These are phyloP conservation scores for Penicillium egyptiacum DNA, from an alignment of 495 filamentous ascomycete species.

Conservation along the genomic window DNA sequence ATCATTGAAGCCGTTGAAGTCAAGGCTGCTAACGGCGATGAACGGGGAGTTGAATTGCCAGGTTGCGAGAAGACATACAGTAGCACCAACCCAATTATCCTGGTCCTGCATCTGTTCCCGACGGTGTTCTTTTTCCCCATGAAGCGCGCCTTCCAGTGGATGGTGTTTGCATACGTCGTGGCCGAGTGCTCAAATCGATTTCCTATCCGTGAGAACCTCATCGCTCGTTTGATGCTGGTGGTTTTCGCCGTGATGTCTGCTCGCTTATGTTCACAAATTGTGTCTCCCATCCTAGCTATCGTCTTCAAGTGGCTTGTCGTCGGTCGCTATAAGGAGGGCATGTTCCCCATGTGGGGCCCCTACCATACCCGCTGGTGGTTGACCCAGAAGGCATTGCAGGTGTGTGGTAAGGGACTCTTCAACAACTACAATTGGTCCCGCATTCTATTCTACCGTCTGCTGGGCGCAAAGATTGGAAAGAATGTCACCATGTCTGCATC, in stretches of 20 bases:
- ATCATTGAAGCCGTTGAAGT: slow-evolving; percentile 30
- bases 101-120: slow-evolving; percentile 42
- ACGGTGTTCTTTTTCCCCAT: slow-evolving; percentile 36
- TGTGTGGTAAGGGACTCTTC: slow-evolving; percentile 42
- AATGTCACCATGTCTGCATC: slow-evolving; percentile 35
- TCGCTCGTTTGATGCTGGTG: slow-evolving; percentile 37
- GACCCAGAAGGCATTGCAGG: slow-evolving; percentile 41
- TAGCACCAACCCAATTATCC: slow-evolving; percentile 37
- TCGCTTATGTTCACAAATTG: slow-evolving; percentile 22
- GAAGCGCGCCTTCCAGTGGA: slow-evolving; percentile 41
- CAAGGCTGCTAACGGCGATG: slow-evolving; percentile 16
- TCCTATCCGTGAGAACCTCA: slow-evolving; percentile 23
- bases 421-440: slow-evolving; percentile 30
- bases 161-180: slow-evolving; percentile 36
- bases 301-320: slow-evolving; percentile 46
- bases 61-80: slow-evolving; percentile 35
- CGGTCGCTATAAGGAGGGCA: slow-evolving; percentile 41
- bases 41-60: slow-evolving; percentile 17
- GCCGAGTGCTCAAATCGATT: slow-evolving; percentile 23
- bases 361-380: slow-evolving; percentile 54
- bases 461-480: slow-evolving; percentile 45
- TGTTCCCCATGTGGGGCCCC: slow-evolving; percentile 50
- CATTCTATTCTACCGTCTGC: slow-evolving; percentile 40
- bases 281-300: slow-evolving; percentile 38
- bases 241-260: slow-evolving; percentile 32